Percentiles rank a stretch among this genome's conserved stretches.
These are phyloP conservation scores for Ogataea zsoltii DNA, from an alignment of 805 yeast species.

Conservation along the genomic window DNA sequence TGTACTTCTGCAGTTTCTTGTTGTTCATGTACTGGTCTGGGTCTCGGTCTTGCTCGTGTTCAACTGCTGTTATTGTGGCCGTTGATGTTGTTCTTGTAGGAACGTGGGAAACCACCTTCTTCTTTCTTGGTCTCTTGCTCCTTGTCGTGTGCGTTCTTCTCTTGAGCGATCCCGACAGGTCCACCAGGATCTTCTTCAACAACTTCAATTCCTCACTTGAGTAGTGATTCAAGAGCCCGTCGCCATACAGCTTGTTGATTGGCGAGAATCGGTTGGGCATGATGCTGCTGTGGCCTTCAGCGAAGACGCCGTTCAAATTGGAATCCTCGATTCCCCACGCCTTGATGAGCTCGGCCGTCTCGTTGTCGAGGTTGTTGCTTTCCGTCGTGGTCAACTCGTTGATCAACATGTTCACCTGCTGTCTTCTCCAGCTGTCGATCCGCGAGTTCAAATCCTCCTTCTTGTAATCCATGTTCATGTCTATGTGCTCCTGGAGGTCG, in stretches of 20 bases:
- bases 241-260: slow-evolving; percentile 23
- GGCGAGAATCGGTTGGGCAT: slow-evolving; percentile 2
- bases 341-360: slow-evolving; percentile 28
- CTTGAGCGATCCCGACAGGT: slow-evolving; percentile 23
- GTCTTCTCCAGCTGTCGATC: slow-evolving; percentile 34
- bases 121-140: background rate
- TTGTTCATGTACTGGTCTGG: slow-evolving; percentile 29
- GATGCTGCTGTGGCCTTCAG: slow-evolving; percentile 2
- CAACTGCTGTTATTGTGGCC: slow-evolving; percentile 15
- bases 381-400: slow-evolving; percentile 20
- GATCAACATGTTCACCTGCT: slow-evolving; percentile 27
- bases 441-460: slow-evolving; percentile 29
- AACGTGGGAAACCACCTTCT: background rate
- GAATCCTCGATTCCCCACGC: slow-evolving; percentile 36
- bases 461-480: slow-evolving; percentile 14
- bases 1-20: slow-evolving; percentile 30
- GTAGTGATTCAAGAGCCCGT: slow-evolving; percentile 23
- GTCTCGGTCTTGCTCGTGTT: no score
- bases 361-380: slow-evolving; percentile 14
- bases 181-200: slow-evolving; percentile 20
- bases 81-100: slow-evolving; percentile 16
- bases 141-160: slow-evolving; percentile 6
- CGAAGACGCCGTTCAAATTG: background rate
- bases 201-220: slow-evolving; percentile 22
- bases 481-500: slow-evolving; percentile 26